Base-by-base conservation (phyloP, 495 filamentous ascomycete species). In the Penicillium cosmopolitanum region DNA sequence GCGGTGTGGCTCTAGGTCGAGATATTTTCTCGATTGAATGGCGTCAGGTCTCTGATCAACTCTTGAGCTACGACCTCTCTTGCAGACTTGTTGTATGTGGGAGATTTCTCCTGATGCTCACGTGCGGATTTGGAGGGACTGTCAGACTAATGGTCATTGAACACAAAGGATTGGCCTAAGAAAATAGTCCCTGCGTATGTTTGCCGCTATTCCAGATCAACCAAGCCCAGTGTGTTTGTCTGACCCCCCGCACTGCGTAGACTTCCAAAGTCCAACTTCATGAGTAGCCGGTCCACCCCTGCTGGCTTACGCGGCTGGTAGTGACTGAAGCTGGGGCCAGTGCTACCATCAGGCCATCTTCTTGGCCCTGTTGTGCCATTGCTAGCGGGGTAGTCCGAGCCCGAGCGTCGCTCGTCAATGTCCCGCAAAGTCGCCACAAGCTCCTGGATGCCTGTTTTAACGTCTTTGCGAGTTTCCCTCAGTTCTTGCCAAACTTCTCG, bases 251-350 rank as follows among this genome's bases (percentile, higher is more conserved):
- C 57, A 40, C 60, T 63, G 44, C 71, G 69, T 23, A 76, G 66
- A 57, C 76, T 80, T 35, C 76, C 83, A 76, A 91, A 92, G 76
- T 95, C 92, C 57, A 96, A 74, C 70, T 94, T 93, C 89, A 96
- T 93, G 46, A 96, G 68, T 68, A 96, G 76, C 53, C 89, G 78
- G 76, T 94, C 90, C 21, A 95, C 85, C 8, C 91, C 89, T 3
- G 86, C 87, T 4, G 86, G 81, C 46, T 85, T 84, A 54, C 83
- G 79, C 7, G 89, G 87, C 53, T 83, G 79, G 69, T 87, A 92
- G 40, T 74, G 71, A n/a, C 61, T 68, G 19, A 73, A 79, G 5
- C 73, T 69, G 9, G 72, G 58, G 16, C 70, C 69, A 33, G 62
- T 28, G 47, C 50, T 55, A 18, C 38, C 54, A 25, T 63, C 61